Base-by-base conservation (phyloP, 768 basidiomycete species). In the Rhodocollybia butyracea region DNA sequence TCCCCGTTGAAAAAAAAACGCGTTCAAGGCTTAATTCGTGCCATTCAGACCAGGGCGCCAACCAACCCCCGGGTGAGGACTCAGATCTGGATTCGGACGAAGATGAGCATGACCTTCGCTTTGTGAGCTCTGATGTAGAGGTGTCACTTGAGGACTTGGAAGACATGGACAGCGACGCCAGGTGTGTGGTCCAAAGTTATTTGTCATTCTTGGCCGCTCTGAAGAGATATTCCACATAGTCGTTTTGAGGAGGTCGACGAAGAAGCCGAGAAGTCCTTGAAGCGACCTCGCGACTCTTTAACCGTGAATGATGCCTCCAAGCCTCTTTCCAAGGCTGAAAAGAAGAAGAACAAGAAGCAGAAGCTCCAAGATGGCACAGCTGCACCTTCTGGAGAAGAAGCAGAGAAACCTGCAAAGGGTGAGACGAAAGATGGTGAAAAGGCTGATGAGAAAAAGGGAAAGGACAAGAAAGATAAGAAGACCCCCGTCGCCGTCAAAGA, bases 51-150 rank as follows among this genome's bases (percentile, higher is more conserved):
- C 85, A 88, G 65, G 57, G 61, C 5, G 69, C 72, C 26, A 73
- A 78, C 36, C 74, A 78, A 24, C 81, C 83, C 3, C 76, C 68
- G 59, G 74, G 67, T 30, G 73, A 66, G 24, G 81, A 84, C 51
- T n/a, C n/a, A n/a, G 85, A 84, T 22, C 73, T 74, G 6, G 77
- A 61, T 27, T 55, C 55, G 21, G 66, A 70, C 22, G 81, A 88
- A 40, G 84, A 82, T 47, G 84, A 73, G 1, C 88, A 79, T 58
- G 78, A 84, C 61, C 77, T 90, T n/a, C 80, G 77, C 36, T 87
- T 89, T 55, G 85, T 92, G 51, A 87, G 86, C 71, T 91, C 87
- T 5, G 92, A 94, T 63, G 89, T 91, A 38, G 90, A 93, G 65
- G 76, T 93, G 63, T 78, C 87, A 60, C 76, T 76, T 1, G 79